Conservation (phyloP, 1,139 yeast genomes). For the Blastobotrys aristatus region DNA sequence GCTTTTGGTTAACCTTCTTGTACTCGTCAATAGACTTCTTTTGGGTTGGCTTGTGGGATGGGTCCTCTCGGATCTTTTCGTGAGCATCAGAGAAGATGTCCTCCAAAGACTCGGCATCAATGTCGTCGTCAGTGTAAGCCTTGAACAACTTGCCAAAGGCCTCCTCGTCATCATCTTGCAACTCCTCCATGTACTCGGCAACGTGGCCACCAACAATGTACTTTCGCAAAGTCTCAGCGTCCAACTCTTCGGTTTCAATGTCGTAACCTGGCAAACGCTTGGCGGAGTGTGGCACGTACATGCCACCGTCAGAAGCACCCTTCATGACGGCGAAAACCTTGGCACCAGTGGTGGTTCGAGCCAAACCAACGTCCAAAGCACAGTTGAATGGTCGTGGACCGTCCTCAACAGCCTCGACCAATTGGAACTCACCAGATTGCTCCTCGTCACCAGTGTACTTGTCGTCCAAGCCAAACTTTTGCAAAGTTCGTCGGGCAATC, state of each 20-base stretch:
- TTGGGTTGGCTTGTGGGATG: conserved; percentile 72
- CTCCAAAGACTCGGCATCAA: conserved; percentile 96
- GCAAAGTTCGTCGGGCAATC: conserved; percentile 98
- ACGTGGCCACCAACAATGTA: conserved; percentile 99
- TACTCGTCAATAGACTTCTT: conserved; percentile 97
- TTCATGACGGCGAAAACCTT: conserved; percentile 98
- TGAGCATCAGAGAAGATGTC: conserved; percentile 94
- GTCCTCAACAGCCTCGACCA: conserved; percentile 98
- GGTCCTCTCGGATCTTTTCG: conserved; percentile 94
- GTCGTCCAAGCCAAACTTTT: conserved; percentile 97
- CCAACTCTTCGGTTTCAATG: conserved; percentile 96
- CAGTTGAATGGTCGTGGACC: conserved; percentile 99
- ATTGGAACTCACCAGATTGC: conserved; percentile 97
- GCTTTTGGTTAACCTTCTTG: conserved; percentile 95
- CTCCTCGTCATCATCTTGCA: conserved; percentile 99
- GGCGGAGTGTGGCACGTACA: conserved; percentile 98
- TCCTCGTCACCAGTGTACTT: conserved; percentile 98
- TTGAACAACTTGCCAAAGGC: conserved; percentile 95
- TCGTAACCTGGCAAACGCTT: conserved; percentile 99
- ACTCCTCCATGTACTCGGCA: conserved; percentile 99
- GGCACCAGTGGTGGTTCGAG: conserved; percentile 99
- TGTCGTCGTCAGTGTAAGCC: conserved; percentile 93
- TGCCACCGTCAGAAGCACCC: conserved; percentile 99
- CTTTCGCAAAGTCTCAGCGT: conserved; percentile 95
- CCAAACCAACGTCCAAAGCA: conserved; percentile 98